A percentile compares a stretch with the other conserved stretches of the same genome.
Evolutionary conservation across 2,329 filamentous ascomycete species (phyloP).

Genomic region (Talaromyces atroroseus): DNA sequence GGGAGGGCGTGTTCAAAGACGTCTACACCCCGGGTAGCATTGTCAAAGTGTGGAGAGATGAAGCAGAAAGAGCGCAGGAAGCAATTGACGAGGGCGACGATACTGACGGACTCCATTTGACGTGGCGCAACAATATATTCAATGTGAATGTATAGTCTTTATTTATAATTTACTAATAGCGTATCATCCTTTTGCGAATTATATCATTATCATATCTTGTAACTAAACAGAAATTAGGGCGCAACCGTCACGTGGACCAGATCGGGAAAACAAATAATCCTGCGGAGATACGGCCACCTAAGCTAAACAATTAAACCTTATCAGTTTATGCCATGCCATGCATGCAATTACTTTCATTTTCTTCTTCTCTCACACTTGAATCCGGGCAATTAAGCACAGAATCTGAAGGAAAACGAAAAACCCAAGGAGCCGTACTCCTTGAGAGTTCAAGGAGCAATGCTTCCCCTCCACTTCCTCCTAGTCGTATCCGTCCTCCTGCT

Average conservation of each 20-base stretch:
- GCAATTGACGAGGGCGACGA: conserved; percentile 61
- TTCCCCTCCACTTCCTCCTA: conserved; percentile 27
- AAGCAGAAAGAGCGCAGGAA: conserved; percentile 63
- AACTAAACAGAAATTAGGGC: neutral
- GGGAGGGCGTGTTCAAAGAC: conserved; percentile 67
- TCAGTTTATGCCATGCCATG: neutral
- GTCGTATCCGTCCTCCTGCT: conserved; percentile 28
- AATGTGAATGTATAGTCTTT: conserved; percentile 30
- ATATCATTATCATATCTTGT: too few species aligned
- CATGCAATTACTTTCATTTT: neutral
- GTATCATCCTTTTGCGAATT: too few species aligned
- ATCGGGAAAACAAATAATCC: conserved; percentile 8
- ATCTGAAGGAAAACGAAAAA: too few species aligned
- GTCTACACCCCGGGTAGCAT: conserved; percentile 86
- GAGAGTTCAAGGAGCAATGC: conserved; percentile 24
- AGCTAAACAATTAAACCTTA: conserved; percentile 2
- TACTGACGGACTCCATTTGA: conserved; percentile 44
- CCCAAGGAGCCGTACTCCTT: neutral
- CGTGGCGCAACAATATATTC: conserved; percentile 78
- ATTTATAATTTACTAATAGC: too few species aligned
- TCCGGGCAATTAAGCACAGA: neutral
- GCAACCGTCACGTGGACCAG: neutral
- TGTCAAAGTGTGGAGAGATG: conserved; percentile 81
- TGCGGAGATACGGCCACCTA: conserved; percentile 13
- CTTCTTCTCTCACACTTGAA: neutral